Conservation (phyloP, 2,329 filamentous ascomycete species). For the Beauveria sp. region DNA sequence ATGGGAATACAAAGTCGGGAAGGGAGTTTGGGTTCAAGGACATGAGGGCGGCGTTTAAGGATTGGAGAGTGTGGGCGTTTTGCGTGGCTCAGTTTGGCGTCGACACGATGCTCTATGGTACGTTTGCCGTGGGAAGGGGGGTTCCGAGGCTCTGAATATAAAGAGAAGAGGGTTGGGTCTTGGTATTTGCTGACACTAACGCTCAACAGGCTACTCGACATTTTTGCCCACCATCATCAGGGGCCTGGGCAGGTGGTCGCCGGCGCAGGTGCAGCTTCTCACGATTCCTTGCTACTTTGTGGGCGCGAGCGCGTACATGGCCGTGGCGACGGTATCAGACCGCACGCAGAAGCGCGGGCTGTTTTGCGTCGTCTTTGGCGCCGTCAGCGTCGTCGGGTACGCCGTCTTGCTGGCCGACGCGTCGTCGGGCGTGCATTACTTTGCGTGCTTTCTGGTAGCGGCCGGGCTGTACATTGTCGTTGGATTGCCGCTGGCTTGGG, state of each 20-base stretch:
- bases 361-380: constrained; percentile 55
- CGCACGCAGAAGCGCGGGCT: constrained; percentile 56
- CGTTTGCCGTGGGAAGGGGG: constrained; percentile 1
- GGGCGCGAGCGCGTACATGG: constrained; percentile 62
- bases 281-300: constrained; percentile 73
- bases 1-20: constrained; percentile 40
- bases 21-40: constrained; percentile 48
- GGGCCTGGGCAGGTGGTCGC: constrained; percentile 55
- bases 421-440: constrained; percentile 59
- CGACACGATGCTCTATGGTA: constrained; percentile 66
- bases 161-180: not conserved
- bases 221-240: constrained; percentile 75
- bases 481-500: constrained; percentile 49
- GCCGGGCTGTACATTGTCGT: constrained; percentile 60
- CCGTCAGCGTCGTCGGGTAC: constrained; percentile 60
- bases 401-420: constrained; percentile 56
- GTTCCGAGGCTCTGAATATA: not conserved
- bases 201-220: constrained; percentile 54
- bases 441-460: constrained; percentile 69
- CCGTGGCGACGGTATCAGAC: constrained; percentile 60
- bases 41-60: constrained; percentile 57
- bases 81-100: constrained; percentile 62
- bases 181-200: not conserved
- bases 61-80: constrained; percentile 72
- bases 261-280: constrained; percentile 62